Evolutionary conservation across 75 land plant species (phyloP).

Genomic region (Pinus taeda): DNA sequence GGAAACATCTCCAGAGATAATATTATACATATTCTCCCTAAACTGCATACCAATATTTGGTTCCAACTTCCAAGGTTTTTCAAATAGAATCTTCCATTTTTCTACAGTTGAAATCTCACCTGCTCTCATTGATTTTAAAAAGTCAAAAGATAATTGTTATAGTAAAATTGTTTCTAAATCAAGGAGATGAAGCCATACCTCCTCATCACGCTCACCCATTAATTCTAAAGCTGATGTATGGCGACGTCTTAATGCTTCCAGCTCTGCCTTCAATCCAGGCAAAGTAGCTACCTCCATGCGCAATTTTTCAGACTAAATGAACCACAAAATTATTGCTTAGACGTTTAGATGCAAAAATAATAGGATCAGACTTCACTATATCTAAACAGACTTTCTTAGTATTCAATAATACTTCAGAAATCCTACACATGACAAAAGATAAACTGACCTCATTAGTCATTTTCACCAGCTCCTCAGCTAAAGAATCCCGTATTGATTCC

Average conservation of each 20-base stretch:
- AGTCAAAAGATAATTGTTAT: background rate
- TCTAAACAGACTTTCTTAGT: background rate
- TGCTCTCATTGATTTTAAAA: background rate
- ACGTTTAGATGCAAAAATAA: background rate
- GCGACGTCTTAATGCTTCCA: constrained; percentile 86
- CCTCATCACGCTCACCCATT: constrained; percentile 99
- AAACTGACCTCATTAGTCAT: constrained; percentile 74
- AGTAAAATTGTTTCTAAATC: background rate
- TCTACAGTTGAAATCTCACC: background rate
- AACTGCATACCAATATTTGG: background rate
- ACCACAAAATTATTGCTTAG: constrained; percentile 4
- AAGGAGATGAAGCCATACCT: constrained; percentile 42
- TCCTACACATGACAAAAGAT: background rate
- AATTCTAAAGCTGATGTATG: constrained; percentile 95
- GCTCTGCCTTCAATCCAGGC: constrained; percentile 90
- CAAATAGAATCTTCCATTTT: background rate
- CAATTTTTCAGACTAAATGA: constrained; percentile 74
- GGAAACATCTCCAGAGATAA: background rate
- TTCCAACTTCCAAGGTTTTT: background rate
- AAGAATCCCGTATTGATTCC: constrained; percentile 91
- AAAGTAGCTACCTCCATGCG: constrained; percentile 56
- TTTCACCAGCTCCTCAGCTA: constrained; percentile 95
- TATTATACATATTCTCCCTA: background rate
- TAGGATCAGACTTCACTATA: background rate
- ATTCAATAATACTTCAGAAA: background rate